Base-by-base conservation (phyloP, 2,329 filamentous ascomycete species). In the Corniculantispora saksenae region DNA sequence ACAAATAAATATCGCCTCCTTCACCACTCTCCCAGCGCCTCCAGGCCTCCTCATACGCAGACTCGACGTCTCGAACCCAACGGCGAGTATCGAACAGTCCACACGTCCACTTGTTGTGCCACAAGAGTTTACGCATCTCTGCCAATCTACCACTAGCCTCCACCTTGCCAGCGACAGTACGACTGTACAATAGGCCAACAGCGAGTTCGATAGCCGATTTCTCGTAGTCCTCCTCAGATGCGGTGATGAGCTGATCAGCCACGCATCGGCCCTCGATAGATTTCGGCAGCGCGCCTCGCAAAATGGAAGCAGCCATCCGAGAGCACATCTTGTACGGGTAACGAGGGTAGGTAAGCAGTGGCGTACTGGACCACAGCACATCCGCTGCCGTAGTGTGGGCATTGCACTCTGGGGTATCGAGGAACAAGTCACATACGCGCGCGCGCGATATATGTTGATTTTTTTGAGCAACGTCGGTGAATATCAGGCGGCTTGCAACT, bases 291-390 rank as follows among this genome's bases (percentile, higher is more conserved):
- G 95, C 95, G 19, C 95, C 95, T 69, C 89, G 91, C 35, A 99
- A 83, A 64, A 99, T 98, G 13, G 93, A 97, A 8, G 95, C 94
- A 8, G 94, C 95, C 91, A 99, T 99, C 62, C 95, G 91, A 51
- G 93, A 97, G 78, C 95, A 99, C 95, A 99, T 99, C 79, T 99
- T 99, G 80, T 97, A 97, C 59, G 91, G 87, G 76, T 98, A 97
- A 43, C 95, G 87, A 13, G 95, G 94, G 35, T 95, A 83, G 0
- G 95, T 99, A 32, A 99, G 83, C 25, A 99, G 81, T 6, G 95
- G 95, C 0, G 95, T 98, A 70, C 94, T 96, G 61, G 92, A 96
- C 95, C 95, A 99, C 8, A 99, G 83, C 1, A 98, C 91, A 73
- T 99, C 95, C 15, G 95, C 96, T 2, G 95, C 95, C 1, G 95